A percentile compares a stretch with the other conserved stretches of the same genome.
These are phyloP conservation scores for Smittium mucronatum DNA, from an alignment of 371 early-diverging fungal genomes.

Conservation along the genomic window DNA sequence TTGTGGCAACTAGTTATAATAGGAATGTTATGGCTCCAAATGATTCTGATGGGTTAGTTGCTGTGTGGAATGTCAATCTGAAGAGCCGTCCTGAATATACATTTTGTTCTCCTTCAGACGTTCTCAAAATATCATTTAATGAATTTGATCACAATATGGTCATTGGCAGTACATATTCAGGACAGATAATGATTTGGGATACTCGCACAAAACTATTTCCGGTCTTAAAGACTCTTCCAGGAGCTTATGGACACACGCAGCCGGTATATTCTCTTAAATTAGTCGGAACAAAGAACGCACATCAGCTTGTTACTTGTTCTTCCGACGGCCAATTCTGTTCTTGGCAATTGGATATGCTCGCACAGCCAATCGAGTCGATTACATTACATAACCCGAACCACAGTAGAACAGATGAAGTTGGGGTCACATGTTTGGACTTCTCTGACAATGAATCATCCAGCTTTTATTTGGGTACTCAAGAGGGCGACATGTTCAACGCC, in stretches of 20 bases:
- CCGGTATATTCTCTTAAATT: slow-evolving; percentile 80
- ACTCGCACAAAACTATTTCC: slow-evolving; percentile 75
- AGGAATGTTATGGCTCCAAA: slow-evolving; percentile 70
- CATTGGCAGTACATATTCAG: slow-evolving; percentile 91
- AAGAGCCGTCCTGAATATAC: slow-evolving; percentile 85
- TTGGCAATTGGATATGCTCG: slow-evolving; percentile 95
- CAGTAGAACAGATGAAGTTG: slow-evolving; percentile 79
- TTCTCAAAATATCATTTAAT: slow-evolving; percentile 75
- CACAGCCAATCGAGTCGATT: slow-evolving; percentile 80
- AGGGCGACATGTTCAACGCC: slow-evolving; percentile 81
- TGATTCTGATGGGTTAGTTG: slow-evolving; percentile 86
- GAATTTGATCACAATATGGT: slow-evolving; percentile 81
- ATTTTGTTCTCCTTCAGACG: slow-evolving; percentile 86
- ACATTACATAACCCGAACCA: slow-evolving; percentile 63
- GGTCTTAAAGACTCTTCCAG: slow-evolving; percentile 59
- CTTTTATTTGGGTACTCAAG: slow-evolving; percentile 94
- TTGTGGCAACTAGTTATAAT: slow-evolving; percentile 77
- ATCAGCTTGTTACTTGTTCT: slow-evolving; percentile 76
- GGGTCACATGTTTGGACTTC: slow-evolving; percentile 78
- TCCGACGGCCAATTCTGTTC: slow-evolving; percentile 90
- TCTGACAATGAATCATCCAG: slow-evolving; percentile 81
- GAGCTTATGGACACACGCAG: slow-evolving; percentile 85
- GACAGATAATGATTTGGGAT: slow-evolving; percentile 95
- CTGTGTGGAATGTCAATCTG: slow-evolving; percentile 86
- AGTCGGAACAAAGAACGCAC: slow-evolving; percentile 90